Conservation (phyloP, 2,329 filamentous ascomycete species). For the Talaromyces sp. region DNA sequence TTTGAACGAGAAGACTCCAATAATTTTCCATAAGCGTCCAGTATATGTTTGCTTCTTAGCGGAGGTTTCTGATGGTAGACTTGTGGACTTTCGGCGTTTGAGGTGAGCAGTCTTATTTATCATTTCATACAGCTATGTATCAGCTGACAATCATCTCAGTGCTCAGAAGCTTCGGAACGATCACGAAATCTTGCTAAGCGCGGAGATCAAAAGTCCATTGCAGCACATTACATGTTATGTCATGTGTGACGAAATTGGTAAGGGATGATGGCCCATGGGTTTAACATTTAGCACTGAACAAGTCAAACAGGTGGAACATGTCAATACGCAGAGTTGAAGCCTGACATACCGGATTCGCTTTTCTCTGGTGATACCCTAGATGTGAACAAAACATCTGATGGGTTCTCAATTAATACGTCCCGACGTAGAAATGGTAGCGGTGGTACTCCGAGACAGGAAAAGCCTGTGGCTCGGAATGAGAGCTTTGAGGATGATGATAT, state of each 20-base stretch:
- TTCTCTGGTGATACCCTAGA: constrained; percentile 32
- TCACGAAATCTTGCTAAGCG: constrained; percentile 57
- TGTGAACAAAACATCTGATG: constrained; percentile 16
- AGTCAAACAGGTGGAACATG: constrained; percentile 49
- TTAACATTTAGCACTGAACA: not conserved
- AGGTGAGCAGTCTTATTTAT: constrained; percentile 38
- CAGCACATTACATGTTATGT: constrained; percentile 63
- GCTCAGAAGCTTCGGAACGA: constrained; percentile 60
- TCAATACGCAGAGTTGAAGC: constrained; percentile 49
- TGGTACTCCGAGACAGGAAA: constrained; percentile 14
- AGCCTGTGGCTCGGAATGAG: constrained; percentile 32
- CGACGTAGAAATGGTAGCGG: constrained; percentile 19
- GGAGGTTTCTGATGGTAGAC: constrained; percentile 62
- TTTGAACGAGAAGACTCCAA: constrained; percentile 58
- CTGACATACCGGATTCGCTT: constrained; percentile 42
- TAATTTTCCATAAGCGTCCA: constrained; percentile 58
- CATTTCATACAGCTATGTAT: not conserved
- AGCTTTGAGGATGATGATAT: constrained; percentile 51
- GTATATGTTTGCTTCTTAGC: constrained; percentile 70
- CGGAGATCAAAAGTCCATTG: constrained; percentile 50
- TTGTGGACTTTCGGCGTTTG: constrained; percentile 64
- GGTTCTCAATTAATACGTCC: constrained; percentile 18
- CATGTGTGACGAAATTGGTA: constrained; percentile 79
- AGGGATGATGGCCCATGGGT: constrained; percentile 12
- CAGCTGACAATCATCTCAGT: constrained; percentile 34